These are phyloP conservation scores for Rosellinia necatrix DNA, from an alignment of 2,329 filamentous ascomycete genomes.

Conservation along the genomic window DNA sequence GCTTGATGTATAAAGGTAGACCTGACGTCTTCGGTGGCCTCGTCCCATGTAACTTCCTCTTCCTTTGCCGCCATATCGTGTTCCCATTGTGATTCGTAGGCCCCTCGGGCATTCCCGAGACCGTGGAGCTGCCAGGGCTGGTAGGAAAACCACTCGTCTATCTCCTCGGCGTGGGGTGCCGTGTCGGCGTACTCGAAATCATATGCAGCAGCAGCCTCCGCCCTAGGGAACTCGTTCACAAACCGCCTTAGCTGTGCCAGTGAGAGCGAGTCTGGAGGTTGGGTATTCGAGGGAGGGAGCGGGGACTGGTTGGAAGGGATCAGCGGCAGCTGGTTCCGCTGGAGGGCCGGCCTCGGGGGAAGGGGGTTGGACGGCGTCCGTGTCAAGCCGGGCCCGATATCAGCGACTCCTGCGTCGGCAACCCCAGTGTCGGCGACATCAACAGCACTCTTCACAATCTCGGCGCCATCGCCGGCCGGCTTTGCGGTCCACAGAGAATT, in stretches of 20 bases:
- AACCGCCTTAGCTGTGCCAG: slow-evolving; percentile 74
- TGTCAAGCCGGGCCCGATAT: slow-evolving; percentile 32
- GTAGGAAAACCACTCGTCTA: slow-evolving; percentile 98
- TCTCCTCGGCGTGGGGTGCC: slow-evolving; percentile 78
- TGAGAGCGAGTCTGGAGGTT: slow-evolving; percentile 71
- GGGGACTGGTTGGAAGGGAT: slow-evolving; percentile 38
- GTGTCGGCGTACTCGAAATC: slow-evolving; percentile 82
- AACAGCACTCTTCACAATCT: slow-evolving; percentile 33
- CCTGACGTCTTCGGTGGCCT: slow-evolving; percentile 61
- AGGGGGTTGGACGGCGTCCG: slow-evolving; percentile 26
- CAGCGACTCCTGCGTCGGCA: slow-evolving; percentile 40
- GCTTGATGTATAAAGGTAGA: slow-evolving; percentile 61
- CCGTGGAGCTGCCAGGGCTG: slow-evolving; percentile 83
- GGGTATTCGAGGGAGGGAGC: slow-evolving; percentile 35
- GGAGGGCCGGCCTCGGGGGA: slow-evolving; percentile 37
- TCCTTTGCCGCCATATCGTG: slow-evolving; percentile 51
- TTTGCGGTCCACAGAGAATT: slow-evolving; percentile 51
- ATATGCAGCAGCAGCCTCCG: slow-evolving; percentile 74
- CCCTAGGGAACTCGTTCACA: slow-evolving; percentile 72
- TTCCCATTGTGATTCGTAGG: slow-evolving; percentile 79
- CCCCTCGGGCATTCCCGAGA: slow-evolving; percentile 73
- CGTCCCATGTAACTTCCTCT: slow-evolving; percentile 65
- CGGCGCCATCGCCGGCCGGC: slow-evolving; percentile 43
- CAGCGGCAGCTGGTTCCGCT: slow-evolving; percentile 39
- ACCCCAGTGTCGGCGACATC: slow-evolving; percentile 43